These are phyloP conservation scores for Macrolepiota dolichaula DNA, from an alignment of 768 basidiomycete species.

Conservation along the genomic window DNA sequence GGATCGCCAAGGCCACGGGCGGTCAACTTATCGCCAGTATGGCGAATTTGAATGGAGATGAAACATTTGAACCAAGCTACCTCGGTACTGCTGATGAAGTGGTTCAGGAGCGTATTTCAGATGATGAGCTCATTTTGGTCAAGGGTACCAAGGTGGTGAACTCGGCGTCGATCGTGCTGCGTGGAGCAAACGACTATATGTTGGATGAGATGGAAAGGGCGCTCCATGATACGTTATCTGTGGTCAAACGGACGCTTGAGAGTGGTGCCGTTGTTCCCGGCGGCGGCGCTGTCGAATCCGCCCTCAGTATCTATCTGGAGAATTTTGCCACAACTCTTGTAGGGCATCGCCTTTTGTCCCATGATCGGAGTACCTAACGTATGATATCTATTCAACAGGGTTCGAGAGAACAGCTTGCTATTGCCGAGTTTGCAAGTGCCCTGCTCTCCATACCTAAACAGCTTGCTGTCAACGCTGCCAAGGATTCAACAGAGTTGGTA, in stretches of 20 bases:
- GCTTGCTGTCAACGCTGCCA: constrained; percentile 95
- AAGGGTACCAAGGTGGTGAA: constrained; percentile 97
- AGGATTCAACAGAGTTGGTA: constrained; percentile 96
- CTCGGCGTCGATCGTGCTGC: constrained; percentile 87
- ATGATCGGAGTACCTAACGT: not conserved
- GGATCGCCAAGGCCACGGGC: constrained; percentile 96
- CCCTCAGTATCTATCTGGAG: constrained; percentile 94
- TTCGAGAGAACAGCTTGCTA: constrained; percentile 96
- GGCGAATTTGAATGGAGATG: constrained; percentile 96
- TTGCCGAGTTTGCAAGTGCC: constrained; percentile 96
- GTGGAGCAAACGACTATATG: constrained; percentile 99
- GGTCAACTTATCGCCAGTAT: constrained; percentile 90
- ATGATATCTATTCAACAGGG: constrained; percentile 51
- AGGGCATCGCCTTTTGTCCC: constrained; percentile 26
- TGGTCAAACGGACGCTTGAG: constrained; percentile 96
- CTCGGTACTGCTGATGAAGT: constrained; percentile 96
- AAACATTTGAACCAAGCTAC: constrained; percentile 90
- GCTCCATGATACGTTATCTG: constrained; percentile 88
- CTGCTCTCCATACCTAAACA: constrained; percentile 95
- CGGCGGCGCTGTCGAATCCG: constrained; percentile 96
- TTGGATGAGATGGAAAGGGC: constrained; percentile 99
- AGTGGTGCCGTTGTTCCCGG: constrained; percentile 95
- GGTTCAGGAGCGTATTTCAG: constrained; percentile 94
- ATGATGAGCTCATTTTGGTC: constrained; percentile 95
- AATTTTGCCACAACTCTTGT: constrained; percentile 98